Base-by-base conservation (phyloP, 2,329 filamentous ascomycete species). In the Aspergillus proliferans region DNA sequence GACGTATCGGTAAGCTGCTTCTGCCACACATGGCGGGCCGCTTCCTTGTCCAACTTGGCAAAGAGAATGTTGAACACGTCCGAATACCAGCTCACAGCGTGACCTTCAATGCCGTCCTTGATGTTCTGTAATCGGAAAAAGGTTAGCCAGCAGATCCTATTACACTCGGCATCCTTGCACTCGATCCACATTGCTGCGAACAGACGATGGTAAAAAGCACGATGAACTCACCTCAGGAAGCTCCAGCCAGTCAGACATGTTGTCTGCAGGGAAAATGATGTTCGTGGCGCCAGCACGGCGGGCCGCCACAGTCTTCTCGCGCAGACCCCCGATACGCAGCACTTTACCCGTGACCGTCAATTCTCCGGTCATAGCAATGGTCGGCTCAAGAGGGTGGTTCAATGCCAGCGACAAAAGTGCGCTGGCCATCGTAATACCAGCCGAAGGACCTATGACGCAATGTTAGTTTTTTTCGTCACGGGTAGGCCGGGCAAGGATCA, bases 391-490 rank as follows among this genome's bases (percentile, higher is more conserved):
- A 14, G 85, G 79, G 42, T 80, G 79, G 57, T 95, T 83, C 36
- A 97, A 74, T 7, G 89, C 92, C 53, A 98, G 76, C 46, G 87
- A 92, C 45, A 98, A 76, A 60, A 98, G 72, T 50, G 87, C 90
- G 6, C 90, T 95, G n/a, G 93, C 87, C 93, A 98, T 98, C 6
- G 93, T 98, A 63, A 98, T 93, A 66, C 93, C 93, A 18, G 93
- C 93, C 43, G 86, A 91, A 4, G 88, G 88, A 0, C 87, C 72
- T 75, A 40, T 19, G 15, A 18, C 7, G 36, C 43, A 49, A 44
- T 39, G 48, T 59, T 51, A 58, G 49, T 47, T 42, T 43, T 39
- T 28, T 24, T 8, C 4, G 18, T 21, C 18, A 6, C 10, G 8
- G 8, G 18, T 40, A 38, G n/a, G 3, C 10, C 22, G 10, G 18